These are phyloP conservation scores for Geum urbanum DNA, from an alignment of 306 rosid genomes.

Conservation along the genomic window DNA sequence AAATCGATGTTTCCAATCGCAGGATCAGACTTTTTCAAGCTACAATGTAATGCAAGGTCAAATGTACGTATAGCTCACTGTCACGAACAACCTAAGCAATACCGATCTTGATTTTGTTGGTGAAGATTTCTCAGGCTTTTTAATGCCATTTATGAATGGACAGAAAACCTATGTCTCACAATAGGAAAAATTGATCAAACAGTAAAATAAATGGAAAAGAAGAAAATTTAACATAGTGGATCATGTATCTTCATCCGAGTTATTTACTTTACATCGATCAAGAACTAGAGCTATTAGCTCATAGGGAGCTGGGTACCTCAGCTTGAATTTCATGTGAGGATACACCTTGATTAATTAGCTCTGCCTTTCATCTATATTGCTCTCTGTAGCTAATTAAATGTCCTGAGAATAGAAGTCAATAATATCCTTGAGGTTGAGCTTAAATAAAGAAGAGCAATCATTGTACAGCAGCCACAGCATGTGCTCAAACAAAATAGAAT, in stretches of 20 bases:
- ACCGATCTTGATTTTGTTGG: neutral
- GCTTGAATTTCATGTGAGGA: constrained; percentile 6
- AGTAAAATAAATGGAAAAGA: neutral
- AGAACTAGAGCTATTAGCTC: neutral
- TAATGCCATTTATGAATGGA: neutral
- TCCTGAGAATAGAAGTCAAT: constrained; percentile 83
- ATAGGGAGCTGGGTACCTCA: constrained; percentile 13
- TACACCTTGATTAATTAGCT: constrained; percentile 17
- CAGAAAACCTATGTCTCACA: neutral
- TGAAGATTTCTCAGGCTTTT: neutral
- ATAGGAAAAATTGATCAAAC: too few relatives aligned
- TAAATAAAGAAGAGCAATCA: constrained; percentile 65
- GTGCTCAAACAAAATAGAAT: constrained; percentile 86
- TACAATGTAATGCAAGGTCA: neutral
- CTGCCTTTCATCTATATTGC: neutral
- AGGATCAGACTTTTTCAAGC: neutral
- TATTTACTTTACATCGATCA: constrained; percentile 14
- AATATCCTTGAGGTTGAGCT: constrained; percentile 71
- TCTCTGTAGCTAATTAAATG: constrained; percentile 15
- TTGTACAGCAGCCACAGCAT: constrained; percentile 84
- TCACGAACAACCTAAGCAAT: neutral
- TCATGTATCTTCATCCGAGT: neutral
- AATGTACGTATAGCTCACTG: neutral
- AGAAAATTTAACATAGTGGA: neutral
- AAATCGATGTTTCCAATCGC: constrained; percentile 5